Base-by-base conservation (phyloP, 2,329 filamentous ascomycete genomes). In the Aspergillus hortae region DNA sequence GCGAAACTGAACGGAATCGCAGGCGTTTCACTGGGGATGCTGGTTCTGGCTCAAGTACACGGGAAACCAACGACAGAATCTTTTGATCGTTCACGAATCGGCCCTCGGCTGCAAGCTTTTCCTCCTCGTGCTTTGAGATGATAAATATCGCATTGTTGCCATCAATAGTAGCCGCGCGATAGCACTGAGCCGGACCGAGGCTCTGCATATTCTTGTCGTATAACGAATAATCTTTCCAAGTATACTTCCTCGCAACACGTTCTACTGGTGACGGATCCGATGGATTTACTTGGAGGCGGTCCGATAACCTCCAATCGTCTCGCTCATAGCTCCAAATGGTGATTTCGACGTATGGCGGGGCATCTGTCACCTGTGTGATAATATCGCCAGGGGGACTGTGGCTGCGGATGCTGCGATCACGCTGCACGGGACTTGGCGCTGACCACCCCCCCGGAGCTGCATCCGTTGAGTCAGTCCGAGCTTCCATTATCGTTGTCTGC, bases 11-110 rank as follows among this genome's bases (percentile, higher is more conserved):
- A 41, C 17, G 38, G 17, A 41, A 41, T 9, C 38, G 38, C 17
- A 41, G 46, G 46, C 43, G 43, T 46, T 45, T 45, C 25, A 45
- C 43, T 30, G 43, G 43, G 25, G 43, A 45, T 43, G 41, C 41
- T 2, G 41, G 41, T 32, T 32, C 43, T 45, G 43, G 43, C 21
- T 45, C 21, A 45, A 32, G 43, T 23, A 45, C 43, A 30, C 25
- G 43, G 1, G 25, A 45, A 45, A 32, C 43, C 21, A 45, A n/a
- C n/a, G 43, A 45, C 21, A 30, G 43, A 45, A 45, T 30, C 43
- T 45, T 45, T 27, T 32, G 32, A 45, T 45, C 43, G 23, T 32
- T 45, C 19, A 45, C n/a, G 32, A 45, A 45, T 4, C 21, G 43
- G 21, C 43, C 43, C n/a, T 45, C 21, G 43, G 43, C 21, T n/a